These are phyloP conservation scores for Xylaria bambusicola DNA, from an alignment of 495 filamentous ascomycete species.

Conservation along the genomic window DNA sequence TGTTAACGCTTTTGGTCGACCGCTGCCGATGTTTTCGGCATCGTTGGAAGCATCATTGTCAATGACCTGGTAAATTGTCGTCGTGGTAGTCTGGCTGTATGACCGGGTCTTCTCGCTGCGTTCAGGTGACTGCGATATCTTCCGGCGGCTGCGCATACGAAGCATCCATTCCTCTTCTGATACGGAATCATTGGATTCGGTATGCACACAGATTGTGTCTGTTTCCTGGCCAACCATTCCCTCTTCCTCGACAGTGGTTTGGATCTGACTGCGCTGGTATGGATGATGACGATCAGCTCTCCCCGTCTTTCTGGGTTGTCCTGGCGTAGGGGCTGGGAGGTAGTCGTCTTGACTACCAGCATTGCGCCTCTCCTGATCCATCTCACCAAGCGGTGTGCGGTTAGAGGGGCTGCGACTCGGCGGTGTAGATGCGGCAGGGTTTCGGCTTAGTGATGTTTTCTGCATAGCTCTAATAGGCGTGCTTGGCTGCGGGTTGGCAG, in stretches of 20 bases:
- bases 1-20: slow-evolving; percentile 65
- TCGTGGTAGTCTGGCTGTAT: slow-evolving; percentile 59
- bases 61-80: slow-evolving; percentile 53
- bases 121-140: slow-evolving; percentile 47
- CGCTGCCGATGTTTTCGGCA: slow-evolving; percentile 52
- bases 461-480: slow-evolving; percentile 79
- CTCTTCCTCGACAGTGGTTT: slow-evolving; percentile 48
- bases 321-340: slow-evolving; percentile 91
- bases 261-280: slow-evolving; percentile 45
- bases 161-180: slow-evolving; percentile 78
- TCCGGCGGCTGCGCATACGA: slow-evolving; percentile 66
- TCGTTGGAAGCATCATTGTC: slow-evolving; percentile 59
- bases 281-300: slow-evolving; percentile 55
- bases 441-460: slow-evolving; percentile 47
- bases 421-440: slow-evolving; percentile 75
- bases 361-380: slow-evolving; percentile 74
- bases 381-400: slow-evolving; percentile 84
- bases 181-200: slow-evolving; percentile 58
- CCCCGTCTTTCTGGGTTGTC: slow-evolving; percentile 89
- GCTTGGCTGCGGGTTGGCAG: slow-evolving; percentile 59
- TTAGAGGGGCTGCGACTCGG: slow-evolving; percentile 73
- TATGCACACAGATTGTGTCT: slow-evolving; percentile 53
- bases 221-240: slow-evolving; percentile 37
- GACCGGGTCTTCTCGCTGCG: slow-evolving; percentile 48
- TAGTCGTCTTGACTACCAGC: slow-evolving; percentile 71